Percentiles rank a stretch among this genome's conserved stretches.
phyloP scores from a whole-genome alignment of 257 asterid genomes.

The Salvia rosmarinus region DNA sequence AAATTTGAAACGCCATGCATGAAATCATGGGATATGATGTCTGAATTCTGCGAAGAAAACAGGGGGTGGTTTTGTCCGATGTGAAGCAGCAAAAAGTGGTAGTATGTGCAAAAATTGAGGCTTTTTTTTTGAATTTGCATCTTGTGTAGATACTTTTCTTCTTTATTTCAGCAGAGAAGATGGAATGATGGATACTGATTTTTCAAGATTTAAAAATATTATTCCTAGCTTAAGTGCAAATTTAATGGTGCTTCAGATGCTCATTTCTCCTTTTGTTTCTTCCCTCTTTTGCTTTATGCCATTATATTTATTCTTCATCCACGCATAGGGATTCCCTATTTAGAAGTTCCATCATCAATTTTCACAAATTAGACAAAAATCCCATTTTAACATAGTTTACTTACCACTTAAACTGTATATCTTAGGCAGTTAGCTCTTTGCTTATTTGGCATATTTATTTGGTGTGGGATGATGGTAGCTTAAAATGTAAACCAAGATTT shows the following conservation, averaged over 20 bases:
- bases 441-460: neutral
- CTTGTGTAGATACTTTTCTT: slow-evolving; percentile 29
- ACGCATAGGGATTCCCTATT: slow-evolving; percentile 27
- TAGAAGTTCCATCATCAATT: neutral
- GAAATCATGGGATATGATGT: slow-evolving; percentile 7
- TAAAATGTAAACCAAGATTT: slow-evolving; percentile 26
- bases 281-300: slow-evolving; percentile 43
- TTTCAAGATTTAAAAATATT: neutral
- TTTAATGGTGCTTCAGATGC: slow-evolving; percentile 23
- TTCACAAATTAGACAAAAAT: neutral
- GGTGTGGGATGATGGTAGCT: slow-evolving; percentile 3
- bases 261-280: slow-evolving; percentile 30
- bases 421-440: neutral
- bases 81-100: slow-evolving; percentile 55
- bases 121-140: slow-evolving; percentile 23
- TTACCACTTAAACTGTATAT: neutral
- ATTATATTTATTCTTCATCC: slow-evolving; percentile 35
- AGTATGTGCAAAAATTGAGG: slow-evolving; percentile 27
- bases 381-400: neutral
- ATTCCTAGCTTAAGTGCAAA: slow-evolving; percentile 1
- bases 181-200: neutral
- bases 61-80: slow-evolving; percentile 49
- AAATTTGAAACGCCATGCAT: slow-evolving; percentile 7
- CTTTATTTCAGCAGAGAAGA: slow-evolving; percentile 28
- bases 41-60: slow-evolving; percentile 15